A percentile compares a stretch with the other conserved stretches of the same genome.
These are phyloP conservation scores for Leccinum obscurum DNA, from an alignment of 768 basidiomycete genomes.

Conservation along the genomic window DNA sequence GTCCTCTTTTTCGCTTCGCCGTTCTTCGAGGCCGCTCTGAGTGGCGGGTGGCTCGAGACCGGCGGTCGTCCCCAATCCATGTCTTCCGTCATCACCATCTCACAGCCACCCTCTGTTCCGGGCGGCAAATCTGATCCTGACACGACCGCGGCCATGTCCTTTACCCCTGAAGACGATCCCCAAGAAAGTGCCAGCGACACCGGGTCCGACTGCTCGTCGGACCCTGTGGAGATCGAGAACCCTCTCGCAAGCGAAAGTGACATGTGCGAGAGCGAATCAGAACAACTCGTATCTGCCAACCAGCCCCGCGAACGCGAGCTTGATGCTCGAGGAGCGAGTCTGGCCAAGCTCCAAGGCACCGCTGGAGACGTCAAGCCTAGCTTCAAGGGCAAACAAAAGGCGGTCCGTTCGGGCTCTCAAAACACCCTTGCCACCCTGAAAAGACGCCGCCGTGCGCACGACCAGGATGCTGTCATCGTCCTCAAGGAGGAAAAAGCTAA, in stretches of 20 bases:
- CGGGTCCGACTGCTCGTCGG: constrained; percentile 41
- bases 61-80: constrained; percentile 75
- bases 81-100: constrained; percentile 83
- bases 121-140: constrained; percentile 45
- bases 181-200: constrained; percentile 35
- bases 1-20: constrained; percentile 91
- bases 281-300: constrained; percentile 22
- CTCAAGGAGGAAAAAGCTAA: constrained; percentile 88
- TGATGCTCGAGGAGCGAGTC: constrained; percentile 50
- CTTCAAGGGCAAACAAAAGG: constrained; percentile 25
- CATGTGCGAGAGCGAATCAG: constrained; percentile 38
- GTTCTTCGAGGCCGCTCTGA: constrained; percentile 89
- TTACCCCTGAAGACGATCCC: constrained; percentile 54
- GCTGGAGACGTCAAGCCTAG: constrained; percentile 23
- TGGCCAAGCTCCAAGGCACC: constrained; percentile 58
- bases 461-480: constrained; percentile 82
- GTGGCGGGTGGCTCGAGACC: constrained; percentile 91
- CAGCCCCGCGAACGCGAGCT: constrained; percentile 27
- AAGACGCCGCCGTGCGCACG: constrained; percentile 43
- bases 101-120: constrained; percentile 65
- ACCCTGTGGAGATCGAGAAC: constrained; percentile 38
- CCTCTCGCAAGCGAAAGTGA: constrained; percentile 37
- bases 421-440: constrained; percentile 42
- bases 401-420: constrained; percentile 21
- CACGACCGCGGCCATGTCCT: constrained; percentile 55